phyloP scores from a whole-genome alignment of 1,139 yeast species.

The Taiozyma sp. region DNA sequence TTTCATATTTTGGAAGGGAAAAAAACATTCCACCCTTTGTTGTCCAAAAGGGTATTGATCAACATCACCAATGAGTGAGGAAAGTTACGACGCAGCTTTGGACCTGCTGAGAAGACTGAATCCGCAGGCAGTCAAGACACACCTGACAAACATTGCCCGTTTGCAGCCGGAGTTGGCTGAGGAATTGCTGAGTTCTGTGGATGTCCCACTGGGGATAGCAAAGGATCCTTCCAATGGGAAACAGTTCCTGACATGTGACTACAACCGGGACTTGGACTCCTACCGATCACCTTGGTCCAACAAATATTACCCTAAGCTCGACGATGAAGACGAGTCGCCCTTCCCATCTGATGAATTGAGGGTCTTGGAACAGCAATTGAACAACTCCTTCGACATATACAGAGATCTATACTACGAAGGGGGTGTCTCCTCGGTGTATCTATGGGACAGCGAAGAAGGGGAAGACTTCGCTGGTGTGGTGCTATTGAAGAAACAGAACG shows the following conservation, averaged over 20 bases:
- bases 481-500: conserved; percentile 67
- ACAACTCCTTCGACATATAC: conserved; percentile 89
- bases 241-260: conserved; percentile 82
- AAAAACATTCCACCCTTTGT: background rate
- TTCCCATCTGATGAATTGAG: conserved; percentile 67
- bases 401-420: conserved; percentile 95
- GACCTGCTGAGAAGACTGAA: conserved; percentile 83
- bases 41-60: background rate
- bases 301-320: conserved; percentile 62
- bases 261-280: conserved; percentile 92
- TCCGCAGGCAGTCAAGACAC: conserved; percentile 62
- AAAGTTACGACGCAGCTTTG: conserved; percentile 80
- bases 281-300: conserved; percentile 92
- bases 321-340: conserved; percentile 61
- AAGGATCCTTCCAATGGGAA: conserved; percentile 60
- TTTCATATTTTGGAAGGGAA: background rate
- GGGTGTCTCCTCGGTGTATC: conserved; percentile 82
- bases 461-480: conserved; percentile 86
- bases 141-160: conserved; percentile 67
- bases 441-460: conserved; percentile 77
- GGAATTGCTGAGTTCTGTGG: conserved; percentile 83
- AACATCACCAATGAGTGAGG: conserved; percentile 37
- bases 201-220: conserved; percentile 67
- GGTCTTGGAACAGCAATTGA: conserved; percentile 73
- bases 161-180: conserved; percentile 82